Percentiles rank a stretch among this genome's conserved stretches.
These are phyloP conservation scores for Saraca asoca DNA, from an alignment of 331 rosid species.

Conservation along the genomic window DNA sequence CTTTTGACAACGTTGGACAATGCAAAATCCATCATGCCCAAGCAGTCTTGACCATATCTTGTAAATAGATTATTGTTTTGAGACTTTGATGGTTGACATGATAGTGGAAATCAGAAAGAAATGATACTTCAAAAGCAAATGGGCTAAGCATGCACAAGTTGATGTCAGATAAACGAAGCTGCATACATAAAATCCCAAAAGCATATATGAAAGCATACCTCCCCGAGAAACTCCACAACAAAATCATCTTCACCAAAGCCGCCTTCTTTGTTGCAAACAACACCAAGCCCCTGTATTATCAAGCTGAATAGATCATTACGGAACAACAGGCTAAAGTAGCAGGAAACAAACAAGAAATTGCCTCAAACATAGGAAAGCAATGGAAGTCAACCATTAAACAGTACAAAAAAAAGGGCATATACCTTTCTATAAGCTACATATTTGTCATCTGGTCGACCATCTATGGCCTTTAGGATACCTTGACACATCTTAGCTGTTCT, in stretches of 20 bases:
- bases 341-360: conserved; percentile 19
- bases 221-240: conserved; percentile 97
- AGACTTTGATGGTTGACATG: conserved; percentile 17
- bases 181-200: conserved; percentile 16
- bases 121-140: background rate
- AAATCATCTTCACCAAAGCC: conserved; percentile 89
- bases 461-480: conserved; percentile 73
- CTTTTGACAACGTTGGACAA: conserved; percentile 23
- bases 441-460: conserved; percentile 82
- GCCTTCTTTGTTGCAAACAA: conserved; percentile 84
- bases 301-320: conserved; percentile 35
- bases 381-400: background rate
- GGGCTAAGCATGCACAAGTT: conserved; percentile 1
- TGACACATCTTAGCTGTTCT: conserved; percentile 72
- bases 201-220: conserved; percentile 58
- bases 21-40: background rate
- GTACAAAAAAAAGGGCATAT: conserved; percentile 24
- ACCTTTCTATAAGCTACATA: conserved; percentile 98
- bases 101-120: conserved; percentile 5
- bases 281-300: conserved; percentile 84
- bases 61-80: conserved; percentile 14
- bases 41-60: background rate
- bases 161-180: conserved; percentile 18
- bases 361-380: background rate
- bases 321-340: conserved; percentile 28